A percentile compares a stretch with the other conserved stretches of the same genome.
phyloP scores from a whole-genome alignment of 306 rosid species.

The Prinsepia uniflora region DNA sequence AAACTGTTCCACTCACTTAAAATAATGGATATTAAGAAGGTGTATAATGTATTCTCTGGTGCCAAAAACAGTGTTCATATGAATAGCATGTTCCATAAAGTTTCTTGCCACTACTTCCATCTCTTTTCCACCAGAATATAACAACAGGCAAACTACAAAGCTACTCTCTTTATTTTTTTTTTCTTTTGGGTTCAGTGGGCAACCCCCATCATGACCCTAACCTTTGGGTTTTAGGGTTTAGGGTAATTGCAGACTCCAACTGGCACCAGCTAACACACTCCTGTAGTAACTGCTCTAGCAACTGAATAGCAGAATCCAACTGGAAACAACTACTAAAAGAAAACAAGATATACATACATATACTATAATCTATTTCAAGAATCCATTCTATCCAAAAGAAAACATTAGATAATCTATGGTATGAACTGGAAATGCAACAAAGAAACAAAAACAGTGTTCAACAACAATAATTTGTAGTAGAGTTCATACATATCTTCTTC shows the following conservation, averaged over 20 bases:
- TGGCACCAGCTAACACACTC: slow-evolving; percentile 24
- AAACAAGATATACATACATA: neutral
- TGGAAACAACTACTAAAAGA: neutral
- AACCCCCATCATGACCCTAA: slow-evolving; percentile 17
- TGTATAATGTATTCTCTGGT: slow-evolving; percentile 10
- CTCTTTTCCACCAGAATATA: slow-evolving; percentile 26
- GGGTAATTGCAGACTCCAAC: slow-evolving; percentile 9
- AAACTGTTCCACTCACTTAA: slow-evolving; percentile 5
- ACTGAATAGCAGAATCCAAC: slow-evolving; percentile 15
- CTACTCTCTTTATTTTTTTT: slow-evolving; percentile 8
- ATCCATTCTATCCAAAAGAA: slow-evolving; percentile 9
- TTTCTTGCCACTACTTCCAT: slow-evolving; percentile 32
- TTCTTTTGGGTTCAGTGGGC: slow-evolving; percentile 1
- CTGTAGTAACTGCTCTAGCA: slow-evolving; percentile 2
- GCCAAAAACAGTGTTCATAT: slow-evolving; percentile 29
- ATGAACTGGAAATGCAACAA: slow-evolving; percentile 21
- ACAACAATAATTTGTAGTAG: slow-evolving; percentile 21
- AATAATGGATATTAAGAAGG: neutral
- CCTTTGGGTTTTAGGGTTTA: slow-evolving; percentile 8
- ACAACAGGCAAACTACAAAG: slow-evolving; percentile 5
- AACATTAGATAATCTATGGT: slow-evolving; percentile 1
- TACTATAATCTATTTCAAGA: neutral
- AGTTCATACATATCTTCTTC: slow-evolving; percentile 30
- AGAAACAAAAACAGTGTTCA: slow-evolving; percentile 30
- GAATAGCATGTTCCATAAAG: slow-evolving; percentile 34